Base-by-base conservation (phyloP, 140 eudicot species). In the Cichorium intybus region DNA sequence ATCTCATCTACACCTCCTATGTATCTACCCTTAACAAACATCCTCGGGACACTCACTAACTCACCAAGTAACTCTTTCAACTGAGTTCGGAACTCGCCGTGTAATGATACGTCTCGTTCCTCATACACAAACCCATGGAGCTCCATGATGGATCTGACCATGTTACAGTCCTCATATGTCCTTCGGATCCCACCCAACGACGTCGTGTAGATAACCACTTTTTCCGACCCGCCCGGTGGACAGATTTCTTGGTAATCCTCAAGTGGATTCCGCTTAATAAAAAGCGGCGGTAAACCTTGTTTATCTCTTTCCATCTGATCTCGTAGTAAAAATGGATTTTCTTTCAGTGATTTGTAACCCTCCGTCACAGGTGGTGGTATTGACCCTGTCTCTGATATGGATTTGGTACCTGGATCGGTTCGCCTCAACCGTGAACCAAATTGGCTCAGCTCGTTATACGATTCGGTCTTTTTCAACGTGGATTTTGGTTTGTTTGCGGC, bases 1-100 rank as follows among this genome's bases (percentile, higher is more conserved):
- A 88, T 91, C 84, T 92, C 98, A 27, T 88, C 98, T 3, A 64
- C 95, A 46, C 98, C 98, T 4, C 98, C 98, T 3, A 92, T 37
- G 28, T 92, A 92, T 76, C 89, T 75, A 62, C 98, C 96, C 71
- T 85, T 92, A 39, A 92, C 87, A 50, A 92, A 91, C 88, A 91
- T 68, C 74, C 97, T 83, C 2, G 97, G 97, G 1, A 84, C 94
- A 5, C 73, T 22, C 34, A 11, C 83, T 11, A 34, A 70, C 31
- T 79, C 95, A 10, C 89, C 89, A 10, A 81, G 64, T 22, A 92
- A 43, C 75, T 76, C 98, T 73, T 70, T 81, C 79, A 88, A 57
- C 84, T 92, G 95, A 23, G 52, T 63, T 45, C 78, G 55, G 18
- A 85, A 92, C 75, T 66, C 85, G 6, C 84, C 87, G 41, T 92